Conservation (phyloP, 176 grass and related monocot genomes). For the Coix lacrymajobi region DNA sequence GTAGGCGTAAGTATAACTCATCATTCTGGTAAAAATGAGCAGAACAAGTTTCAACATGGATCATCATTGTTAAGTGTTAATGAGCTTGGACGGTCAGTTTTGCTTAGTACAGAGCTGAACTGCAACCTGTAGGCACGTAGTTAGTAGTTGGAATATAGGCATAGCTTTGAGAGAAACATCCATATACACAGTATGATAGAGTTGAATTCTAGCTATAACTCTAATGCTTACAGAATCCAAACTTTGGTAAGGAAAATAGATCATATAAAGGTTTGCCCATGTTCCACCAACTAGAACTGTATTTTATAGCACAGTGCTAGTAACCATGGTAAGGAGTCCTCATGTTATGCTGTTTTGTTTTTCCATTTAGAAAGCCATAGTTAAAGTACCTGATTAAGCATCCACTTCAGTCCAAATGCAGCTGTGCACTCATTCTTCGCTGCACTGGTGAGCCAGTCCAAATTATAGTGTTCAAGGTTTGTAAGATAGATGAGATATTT, state of each 20-base stretch:
- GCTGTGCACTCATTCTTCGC: conserved; percentile 86
- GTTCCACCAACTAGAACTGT: not conserved
- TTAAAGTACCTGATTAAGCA: conserved; percentile 84
- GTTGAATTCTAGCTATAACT: not conserved
- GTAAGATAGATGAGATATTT: conserved; percentile 62
- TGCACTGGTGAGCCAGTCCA: conserved; percentile 83
- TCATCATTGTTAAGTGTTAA: not conserved
- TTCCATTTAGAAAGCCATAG: not conserved
- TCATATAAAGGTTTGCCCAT: not conserved
- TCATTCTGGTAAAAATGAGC: not conserved
- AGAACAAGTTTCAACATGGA: not conserved
- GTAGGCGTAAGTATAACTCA: not conserved
- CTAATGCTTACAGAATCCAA: not conserved
- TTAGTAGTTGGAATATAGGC: not conserved
- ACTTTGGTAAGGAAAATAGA: not conserved
- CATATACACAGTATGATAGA: not conserved
- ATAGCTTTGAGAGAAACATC: not conserved
- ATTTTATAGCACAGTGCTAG: not conserved
- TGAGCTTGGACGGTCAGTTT: not conserved
- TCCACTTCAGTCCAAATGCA: conserved; percentile 96
- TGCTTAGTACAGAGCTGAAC: not conserved
- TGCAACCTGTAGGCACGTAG: not conserved
- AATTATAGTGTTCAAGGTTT: conserved; percentile 70
- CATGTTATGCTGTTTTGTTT: not conserved
- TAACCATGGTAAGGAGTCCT: not conserved